These are phyloP conservation scores for Pseudoscleropodium purum DNA, from an alignment of 225 moss, liverwort and hornwort species.

Conservation along the genomic window DNA sequence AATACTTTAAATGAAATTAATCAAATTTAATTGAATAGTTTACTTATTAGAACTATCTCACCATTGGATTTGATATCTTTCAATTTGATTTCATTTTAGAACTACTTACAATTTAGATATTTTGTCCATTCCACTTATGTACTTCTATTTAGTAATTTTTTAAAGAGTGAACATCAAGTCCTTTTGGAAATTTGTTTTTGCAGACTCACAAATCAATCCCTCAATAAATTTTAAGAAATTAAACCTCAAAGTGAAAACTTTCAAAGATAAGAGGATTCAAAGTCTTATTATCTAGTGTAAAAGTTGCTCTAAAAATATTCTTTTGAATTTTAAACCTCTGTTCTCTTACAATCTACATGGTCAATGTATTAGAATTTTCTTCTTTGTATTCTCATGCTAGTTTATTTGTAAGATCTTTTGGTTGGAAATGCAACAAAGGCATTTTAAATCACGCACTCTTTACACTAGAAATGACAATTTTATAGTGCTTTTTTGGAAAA, in stretches of 20 bases:
- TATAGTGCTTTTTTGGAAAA: too few species aligned
- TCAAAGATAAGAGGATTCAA: too few species aligned
- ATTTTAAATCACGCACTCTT: too few species aligned
- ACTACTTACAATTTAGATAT: neutral
- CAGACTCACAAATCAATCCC: too few species aligned
- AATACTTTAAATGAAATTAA: neutral
- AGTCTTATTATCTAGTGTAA: neutral
- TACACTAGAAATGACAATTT: neutral
- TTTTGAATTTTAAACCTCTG: neutral
- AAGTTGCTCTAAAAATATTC: neutral
- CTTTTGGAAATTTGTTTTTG: too few species aligned
- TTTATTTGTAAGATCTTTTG: too few species aligned
- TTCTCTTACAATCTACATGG: neutral
- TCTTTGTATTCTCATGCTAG: too few species aligned
- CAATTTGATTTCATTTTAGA: neutral
- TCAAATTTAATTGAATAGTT: neutral
- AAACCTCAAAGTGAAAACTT: too few species aligned
- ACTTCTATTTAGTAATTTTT: neutral
- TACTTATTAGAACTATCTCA: neutral
- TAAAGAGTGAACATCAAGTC: neutral
- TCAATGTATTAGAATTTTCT: neutral
- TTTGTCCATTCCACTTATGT: rapidly evolving
- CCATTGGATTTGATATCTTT: neutral
- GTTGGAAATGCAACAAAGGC: too few species aligned
- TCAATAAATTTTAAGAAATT: too few species aligned